phyloP scores from a whole-genome alignment of 2,329 filamentous ascomycete species.

The Moelleriella libera region DNA sequence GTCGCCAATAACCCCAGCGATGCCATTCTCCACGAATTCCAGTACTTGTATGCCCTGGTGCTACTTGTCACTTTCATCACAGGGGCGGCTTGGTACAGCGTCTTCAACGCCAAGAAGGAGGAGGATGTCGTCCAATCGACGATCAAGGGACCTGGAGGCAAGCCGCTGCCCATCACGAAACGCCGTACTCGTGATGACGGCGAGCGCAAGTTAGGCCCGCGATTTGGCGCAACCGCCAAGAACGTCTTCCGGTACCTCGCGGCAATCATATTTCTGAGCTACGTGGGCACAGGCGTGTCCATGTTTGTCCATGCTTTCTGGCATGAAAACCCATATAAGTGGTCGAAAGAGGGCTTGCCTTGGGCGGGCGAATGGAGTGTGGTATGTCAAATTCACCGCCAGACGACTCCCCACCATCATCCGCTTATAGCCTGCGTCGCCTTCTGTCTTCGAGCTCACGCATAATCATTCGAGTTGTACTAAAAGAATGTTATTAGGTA shows the following conservation, averaged over 20 bases:
- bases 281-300: slow-evolving; percentile 59
- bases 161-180: slow-evolving; percentile 62
- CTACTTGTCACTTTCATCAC: slow-evolving; percentile 37
- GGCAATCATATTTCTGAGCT: slow-evolving; percentile 55
- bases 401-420: neutral
- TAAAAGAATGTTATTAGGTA: slow-evolving; percentile 39
- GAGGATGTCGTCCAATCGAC: slow-evolving; percentile 31
- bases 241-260: slow-evolving; percentile 64
- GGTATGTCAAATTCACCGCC: slow-evolving; percentile 34
- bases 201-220: slow-evolving; percentile 27
- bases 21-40: slow-evolving; percentile 27
- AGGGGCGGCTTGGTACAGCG: slow-evolving; percentile 36
- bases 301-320: slow-evolving; percentile 61
- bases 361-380: slow-evolving; percentile 71
- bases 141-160: slow-evolving; percentile 69
- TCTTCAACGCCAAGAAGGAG: slow-evolving; percentile 34
- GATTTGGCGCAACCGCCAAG: slow-evolving; percentile 54
- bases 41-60: slow-evolving; percentile 37
- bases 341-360: slow-evolving; percentile 28
- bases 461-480: too few relatives aligned
- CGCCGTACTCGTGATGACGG: slow-evolving; percentile 35
- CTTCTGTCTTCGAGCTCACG: too few relatives aligned
- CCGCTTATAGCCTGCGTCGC: neutral
- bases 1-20: slow-evolving; percentile 18
- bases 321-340: slow-evolving; percentile 22